Evolutionary conservation across 805 yeast species (phyloP).

Genomic region (Ogataea glucozyma): DNA sequence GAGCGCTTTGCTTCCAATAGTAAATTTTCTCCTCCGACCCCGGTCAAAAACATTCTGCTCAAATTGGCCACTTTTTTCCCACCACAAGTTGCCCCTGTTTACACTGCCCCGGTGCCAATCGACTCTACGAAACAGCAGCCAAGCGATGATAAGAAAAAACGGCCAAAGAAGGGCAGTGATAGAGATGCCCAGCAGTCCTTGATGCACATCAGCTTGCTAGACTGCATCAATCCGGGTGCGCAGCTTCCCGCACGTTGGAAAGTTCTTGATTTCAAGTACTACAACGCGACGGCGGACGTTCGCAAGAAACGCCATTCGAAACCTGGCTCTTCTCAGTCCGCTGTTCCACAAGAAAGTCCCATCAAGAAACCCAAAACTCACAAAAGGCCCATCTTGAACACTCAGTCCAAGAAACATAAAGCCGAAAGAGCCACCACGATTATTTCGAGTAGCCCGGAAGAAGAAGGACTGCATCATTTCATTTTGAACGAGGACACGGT

Average conservation of each 20-base stretch:
- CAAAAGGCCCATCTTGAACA: conserved; percentile 23
- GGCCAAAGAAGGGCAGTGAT: conserved; percentile 14
- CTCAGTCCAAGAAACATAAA: conserved; percentile 24
- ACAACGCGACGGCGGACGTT: conserved; percentile 29
- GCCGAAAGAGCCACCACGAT: conserved; percentile 19
- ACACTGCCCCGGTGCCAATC: conserved; percentile 15
- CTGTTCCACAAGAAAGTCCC: conserved; percentile 15
- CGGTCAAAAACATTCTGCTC: conserved; percentile 47
- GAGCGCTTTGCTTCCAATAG: conserved; percentile 55
- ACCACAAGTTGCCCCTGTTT: conserved; percentile 37
- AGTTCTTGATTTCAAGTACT: conserved; percentile 54
- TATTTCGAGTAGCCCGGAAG: conserved; percentile 12
- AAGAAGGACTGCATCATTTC: conserved; percentile 55
- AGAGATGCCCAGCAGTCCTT: conserved; percentile 17
- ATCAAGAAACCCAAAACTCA: conserved; percentile 20
- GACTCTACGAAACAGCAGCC: conserved; percentile 12
- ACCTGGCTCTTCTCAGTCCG: conserved; percentile 6
- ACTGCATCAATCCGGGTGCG: conserved; percentile 33
- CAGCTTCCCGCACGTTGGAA: conserved; percentile 59
- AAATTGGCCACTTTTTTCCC: conserved; percentile 48
- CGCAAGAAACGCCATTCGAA: conserved; percentile 1
- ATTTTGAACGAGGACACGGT: conserved; percentile 57
- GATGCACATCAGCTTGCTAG: conserved; percentile 29
- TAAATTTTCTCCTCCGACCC: conserved; percentile 45
- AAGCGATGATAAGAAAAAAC: conserved; percentile 31